Conservation (phyloP, 2,329 filamentous ascomycete genomes). For the Phaeosphaeriaceae sp. region DNA sequence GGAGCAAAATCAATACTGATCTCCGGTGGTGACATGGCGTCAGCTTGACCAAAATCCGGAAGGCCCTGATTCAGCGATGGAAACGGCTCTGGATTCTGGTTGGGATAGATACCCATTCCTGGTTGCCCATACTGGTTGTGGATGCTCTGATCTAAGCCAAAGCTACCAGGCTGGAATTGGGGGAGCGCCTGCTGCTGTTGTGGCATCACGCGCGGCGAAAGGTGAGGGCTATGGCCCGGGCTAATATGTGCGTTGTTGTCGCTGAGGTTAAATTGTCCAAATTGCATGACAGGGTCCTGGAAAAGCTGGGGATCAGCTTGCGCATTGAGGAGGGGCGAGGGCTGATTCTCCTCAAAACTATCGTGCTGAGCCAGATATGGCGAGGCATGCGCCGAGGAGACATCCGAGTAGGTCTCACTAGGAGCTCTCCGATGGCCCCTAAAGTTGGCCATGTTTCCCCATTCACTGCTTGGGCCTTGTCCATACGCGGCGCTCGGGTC, state of each 20-base stretch:
- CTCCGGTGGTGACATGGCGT: conserved; percentile 86
- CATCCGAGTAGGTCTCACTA: conserved; percentile 86
- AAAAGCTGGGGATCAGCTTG: conserved; percentile 74
- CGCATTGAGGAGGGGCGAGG: conserved; percentile 80
- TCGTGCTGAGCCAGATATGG: conserved; percentile 81
- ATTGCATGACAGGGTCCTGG: conserved; percentile 73
- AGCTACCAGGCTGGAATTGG: conserved; percentile 54
- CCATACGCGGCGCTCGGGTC: conserved; percentile 67
- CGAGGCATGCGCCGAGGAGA: conserved; percentile 83
- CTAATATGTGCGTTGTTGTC: conserved; percentile 55
- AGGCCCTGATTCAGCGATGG: conserved; percentile 57
- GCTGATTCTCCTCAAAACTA: conserved; percentile 75
- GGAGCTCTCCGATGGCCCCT: conserved; percentile 82
- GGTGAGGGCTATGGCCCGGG: conserved; percentile 74
- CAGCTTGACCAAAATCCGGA: conserved; percentile 69
- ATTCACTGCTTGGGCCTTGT: conserved; percentile 61
- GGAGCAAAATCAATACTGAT: conserved; percentile 95
- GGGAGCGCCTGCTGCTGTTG: conserved; percentile 70
- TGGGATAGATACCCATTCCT: conserved; percentile 59
- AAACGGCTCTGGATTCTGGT: conserved; percentile 55
- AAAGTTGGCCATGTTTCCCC: conserved; percentile 68
- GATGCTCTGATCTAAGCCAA: conserved; percentile 55
- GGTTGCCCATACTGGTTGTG: conserved; percentile 57
- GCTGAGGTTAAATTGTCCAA: conserved; percentile 78
- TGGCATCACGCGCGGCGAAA: conserved; percentile 69